A percentile compares a stretch with the other conserved stretches of the same genome.
Evolutionary conservation across 2,329 filamentous ascomycete genomes (phyloP).

Genomic region (Emericellopsis atlantica): DNA sequence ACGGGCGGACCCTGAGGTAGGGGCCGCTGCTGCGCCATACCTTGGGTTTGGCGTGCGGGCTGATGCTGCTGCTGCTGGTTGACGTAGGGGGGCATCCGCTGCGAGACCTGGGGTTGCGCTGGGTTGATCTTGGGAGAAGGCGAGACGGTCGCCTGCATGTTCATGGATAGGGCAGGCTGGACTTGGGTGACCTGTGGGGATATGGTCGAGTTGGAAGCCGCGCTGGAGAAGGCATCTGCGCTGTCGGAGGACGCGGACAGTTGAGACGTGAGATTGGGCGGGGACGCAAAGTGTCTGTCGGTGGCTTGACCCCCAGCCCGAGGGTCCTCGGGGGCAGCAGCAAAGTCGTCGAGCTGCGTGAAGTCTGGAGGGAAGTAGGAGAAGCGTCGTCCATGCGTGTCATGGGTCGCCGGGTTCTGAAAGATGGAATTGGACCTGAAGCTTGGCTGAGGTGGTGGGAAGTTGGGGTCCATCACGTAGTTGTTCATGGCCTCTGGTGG

Average conservation of each 20-base stretch:
- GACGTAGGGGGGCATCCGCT: conserved; percentile 2
- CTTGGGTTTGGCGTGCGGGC: conserved; percentile 18
- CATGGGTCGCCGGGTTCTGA: conserved; percentile 40
- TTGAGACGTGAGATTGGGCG: conserved; percentile 9
- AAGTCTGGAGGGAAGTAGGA: conserved; percentile 53
- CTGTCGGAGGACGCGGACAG: background rate
- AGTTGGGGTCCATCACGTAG: conserved; percentile 29
- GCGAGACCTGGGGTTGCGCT: conserved; percentile 1
- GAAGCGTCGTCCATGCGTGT: conserved; percentile 42
- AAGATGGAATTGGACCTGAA: conserved; percentile 59
- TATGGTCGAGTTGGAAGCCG: conserved; percentile 15
- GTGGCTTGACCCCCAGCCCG: conserved; percentile 17
- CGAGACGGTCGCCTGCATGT: background rate
- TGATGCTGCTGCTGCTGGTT: conserved; percentile 6
- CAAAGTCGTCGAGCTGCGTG: conserved; percentile 16
- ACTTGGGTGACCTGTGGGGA: conserved; percentile 23
- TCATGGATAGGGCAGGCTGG: conserved; percentile 3
- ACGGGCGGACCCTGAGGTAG: conserved; percentile 22
- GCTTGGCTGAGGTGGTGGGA: conserved; percentile 32
- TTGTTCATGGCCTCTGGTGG: conserved; percentile 37
- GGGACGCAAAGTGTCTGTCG: conserved; percentile 14
- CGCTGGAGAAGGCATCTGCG: conserved; percentile 13
- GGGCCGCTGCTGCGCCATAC: conserved; percentile 24
- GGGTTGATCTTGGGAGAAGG: background rate
- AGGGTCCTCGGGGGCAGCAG: conserved; percentile 17